These are phyloP conservation scores for Pseudozyma sp. DNA, from an alignment of 1,284 basidiomycete species.

Conservation along the genomic window DNA sequence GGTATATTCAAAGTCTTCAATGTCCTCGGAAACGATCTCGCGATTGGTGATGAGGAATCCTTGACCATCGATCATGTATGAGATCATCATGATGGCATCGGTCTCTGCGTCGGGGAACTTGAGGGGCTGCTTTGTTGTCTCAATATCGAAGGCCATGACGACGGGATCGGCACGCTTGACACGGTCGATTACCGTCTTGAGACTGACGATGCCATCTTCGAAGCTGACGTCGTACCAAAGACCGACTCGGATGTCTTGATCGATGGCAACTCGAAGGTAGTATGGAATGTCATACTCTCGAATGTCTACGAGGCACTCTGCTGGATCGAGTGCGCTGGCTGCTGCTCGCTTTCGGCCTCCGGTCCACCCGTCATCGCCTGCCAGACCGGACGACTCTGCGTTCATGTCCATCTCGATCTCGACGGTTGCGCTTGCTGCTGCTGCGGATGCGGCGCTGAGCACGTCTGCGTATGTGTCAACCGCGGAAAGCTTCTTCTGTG, in stretches of 20 bases:
- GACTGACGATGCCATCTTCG: constrained; percentile 81
- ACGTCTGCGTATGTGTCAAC: constrained; percentile 98
- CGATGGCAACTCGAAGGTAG: constrained; percentile 97
- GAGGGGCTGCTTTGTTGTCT: constrained; percentile 96
- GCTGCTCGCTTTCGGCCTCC: constrained; percentile 37
- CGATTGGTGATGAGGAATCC: constrained; percentile 98
- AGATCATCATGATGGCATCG: constrained; percentile 99
- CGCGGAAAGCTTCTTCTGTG: constrained; percentile 91
- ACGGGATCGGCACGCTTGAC: constrained; percentile 99
- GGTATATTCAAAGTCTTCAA: constrained; percentile 98
- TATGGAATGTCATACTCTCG: constrained; percentile 98
- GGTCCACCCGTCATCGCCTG: constrained; percentile 59
- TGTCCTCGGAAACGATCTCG: constrained; percentile 96
- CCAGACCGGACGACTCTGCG: constrained; percentile 61
- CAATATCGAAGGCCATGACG: constrained; percentile 99
- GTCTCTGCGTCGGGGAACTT: constrained; percentile 97
- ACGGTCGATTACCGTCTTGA: constrained; percentile 80
- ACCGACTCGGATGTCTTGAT: constrained; percentile 96
- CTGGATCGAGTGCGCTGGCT: constrained; percentile 75
- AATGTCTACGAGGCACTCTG: constrained; percentile 91
- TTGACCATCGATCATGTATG: constrained; percentile 96
- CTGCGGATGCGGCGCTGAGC: constrained; percentile 73
- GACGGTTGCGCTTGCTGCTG: constrained; percentile 36
- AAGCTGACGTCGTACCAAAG: constrained; percentile 92
- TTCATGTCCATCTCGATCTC: constrained; percentile 55